phyloP scores from a whole-genome alignment of 352 stramenopile species.

The Phytophthora sojae region DNA sequence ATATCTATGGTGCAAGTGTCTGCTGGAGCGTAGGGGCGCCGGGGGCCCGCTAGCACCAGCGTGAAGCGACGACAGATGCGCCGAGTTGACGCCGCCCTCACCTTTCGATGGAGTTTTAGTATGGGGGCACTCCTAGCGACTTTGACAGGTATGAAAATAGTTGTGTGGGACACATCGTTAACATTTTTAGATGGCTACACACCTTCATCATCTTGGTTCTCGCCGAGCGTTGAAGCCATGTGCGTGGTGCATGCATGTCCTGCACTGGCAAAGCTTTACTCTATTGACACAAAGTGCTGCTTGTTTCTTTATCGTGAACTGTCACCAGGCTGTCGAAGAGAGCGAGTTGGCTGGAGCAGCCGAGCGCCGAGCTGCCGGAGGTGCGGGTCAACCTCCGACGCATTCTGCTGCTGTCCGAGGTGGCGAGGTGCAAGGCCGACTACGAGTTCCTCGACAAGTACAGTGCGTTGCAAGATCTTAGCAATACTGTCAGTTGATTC shows the following conservation, averaged over 20 bases:
- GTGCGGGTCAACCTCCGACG: slow-evolving; percentile 49
- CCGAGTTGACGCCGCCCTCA: slow-evolving; percentile 9
- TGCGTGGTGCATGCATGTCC: background rate
- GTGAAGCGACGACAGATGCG: background rate
- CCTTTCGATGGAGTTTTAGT: slow-evolving; percentile 27
- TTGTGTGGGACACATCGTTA: slow-evolving; percentile 9
- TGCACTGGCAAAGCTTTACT: background rate
- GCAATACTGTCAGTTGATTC: background rate
- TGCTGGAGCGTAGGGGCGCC: background rate
- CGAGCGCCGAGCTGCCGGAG: slow-evolving; percentile 47
- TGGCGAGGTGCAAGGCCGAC: slow-evolving; percentile 52
- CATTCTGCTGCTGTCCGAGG: slow-evolving; percentile 57
- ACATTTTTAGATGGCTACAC: slow-evolving; percentile 25
- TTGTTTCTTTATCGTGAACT: background rate
- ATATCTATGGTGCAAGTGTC: background rate
- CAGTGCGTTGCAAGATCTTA: slow-evolving; percentile 32
- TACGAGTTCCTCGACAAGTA: slow-evolving; percentile 79
- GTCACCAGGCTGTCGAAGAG: slow-evolving; percentile 30
- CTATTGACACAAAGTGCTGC: background rate
- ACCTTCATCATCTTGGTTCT: background rate
- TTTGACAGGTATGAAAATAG: background rate
- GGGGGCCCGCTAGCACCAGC: slow-evolving; percentile 1
- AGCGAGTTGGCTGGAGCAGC: slow-evolving; percentile 28
- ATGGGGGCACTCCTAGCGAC: slow-evolving; percentile 6
- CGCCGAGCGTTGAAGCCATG: background rate